Evolutionary conservation across 1,284 basidiomycete genomes (phyloP).

Genomic region (Trichosporon ovoides): DNA sequence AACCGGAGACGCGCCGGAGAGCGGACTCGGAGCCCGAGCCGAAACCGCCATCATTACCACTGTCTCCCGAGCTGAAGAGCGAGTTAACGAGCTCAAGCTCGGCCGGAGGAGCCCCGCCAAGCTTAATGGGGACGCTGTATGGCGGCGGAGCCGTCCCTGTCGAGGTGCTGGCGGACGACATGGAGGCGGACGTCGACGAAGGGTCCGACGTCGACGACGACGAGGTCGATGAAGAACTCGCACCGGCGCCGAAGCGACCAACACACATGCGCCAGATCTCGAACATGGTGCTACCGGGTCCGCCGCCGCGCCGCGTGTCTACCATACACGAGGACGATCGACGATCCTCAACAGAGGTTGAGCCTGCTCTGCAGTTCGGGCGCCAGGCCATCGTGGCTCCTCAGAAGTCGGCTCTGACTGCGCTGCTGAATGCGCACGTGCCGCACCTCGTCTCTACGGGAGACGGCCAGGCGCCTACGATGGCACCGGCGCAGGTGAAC

Average conservation of each 20-base stretch:
- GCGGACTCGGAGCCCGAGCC: neutral
- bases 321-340: constrained; percentile 22
- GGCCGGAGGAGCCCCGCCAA: neutral
- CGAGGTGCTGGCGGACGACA: constrained; percentile 24
- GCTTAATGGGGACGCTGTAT: neutral
- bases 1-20: neutral
- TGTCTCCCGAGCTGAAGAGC: neutral
- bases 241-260: constrained; percentile 7
- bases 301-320: constrained; percentile 7
- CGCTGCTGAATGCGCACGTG: constrained; percentile 38
- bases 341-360: constrained; percentile 25
- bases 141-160: neutral
- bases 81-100: constrained; percentile 1
- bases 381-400: neutral
- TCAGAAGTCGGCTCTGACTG: constrained; percentile 32
- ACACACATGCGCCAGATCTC: constrained; percentile 1
- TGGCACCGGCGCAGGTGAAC: constrained; percentile 25
- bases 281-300: neutral
- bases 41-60: neutral
- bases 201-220: constrained; percentile 35
- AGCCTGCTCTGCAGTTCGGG: constrained; percentile 24
- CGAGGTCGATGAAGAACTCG: constrained; percentile 21
- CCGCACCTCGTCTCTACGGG: constrained; percentile 34
- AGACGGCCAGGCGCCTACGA: constrained; percentile 5
- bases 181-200: constrained; percentile 40